Conservation (phyloP, 805 yeast genomes). For the Saccharomycopsis synnaedendra region DNA sequence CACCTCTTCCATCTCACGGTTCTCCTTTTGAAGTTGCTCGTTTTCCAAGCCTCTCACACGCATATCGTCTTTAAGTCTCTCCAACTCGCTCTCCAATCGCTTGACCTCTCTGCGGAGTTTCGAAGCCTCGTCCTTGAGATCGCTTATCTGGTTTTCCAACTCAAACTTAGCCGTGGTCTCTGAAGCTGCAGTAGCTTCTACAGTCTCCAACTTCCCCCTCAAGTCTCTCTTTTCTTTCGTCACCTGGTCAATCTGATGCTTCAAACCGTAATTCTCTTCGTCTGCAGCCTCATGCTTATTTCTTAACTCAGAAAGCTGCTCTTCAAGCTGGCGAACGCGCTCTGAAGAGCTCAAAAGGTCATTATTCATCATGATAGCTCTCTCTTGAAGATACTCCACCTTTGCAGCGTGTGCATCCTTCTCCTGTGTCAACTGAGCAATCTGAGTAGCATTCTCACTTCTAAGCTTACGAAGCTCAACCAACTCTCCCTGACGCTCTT, state of each 20-base stretch:
- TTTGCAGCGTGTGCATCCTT: slow-evolving; percentile 6
- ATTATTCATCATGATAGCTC: slow-evolving; percentile 2
- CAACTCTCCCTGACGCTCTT: slow-evolving; percentile 14
- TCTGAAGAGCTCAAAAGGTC: slow-evolving; percentile 1
- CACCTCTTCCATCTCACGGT: slow-evolving; percentile 5
- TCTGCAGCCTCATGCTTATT: slow-evolving; percentile 8
- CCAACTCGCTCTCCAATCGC: slow-evolving; percentile 19
- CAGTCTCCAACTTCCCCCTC: not conserved
- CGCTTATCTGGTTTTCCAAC: slow-evolving; percentile 4
- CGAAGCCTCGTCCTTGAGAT: slow-evolving; percentile 15
- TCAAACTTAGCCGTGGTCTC: not conserved
- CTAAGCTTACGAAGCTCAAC: slow-evolving; percentile 6
- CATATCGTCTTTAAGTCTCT: slow-evolving; percentile 17
- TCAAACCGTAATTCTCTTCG: slow-evolving; percentile 13
- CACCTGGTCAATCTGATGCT: slow-evolving; percentile 8
- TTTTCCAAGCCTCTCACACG: slow-evolving; percentile 12
- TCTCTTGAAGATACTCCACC: slow-evolving; percentile 7
- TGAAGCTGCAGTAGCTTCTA: slow-evolving; percentile 7
- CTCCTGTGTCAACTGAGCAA: slow-evolving; percentile 11
- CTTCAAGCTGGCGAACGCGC: not conserved
- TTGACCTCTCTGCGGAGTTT: slow-evolving; percentile 20
- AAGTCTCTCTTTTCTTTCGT: slow-evolving; percentile 2
- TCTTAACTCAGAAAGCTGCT: slow-evolving; percentile 1
- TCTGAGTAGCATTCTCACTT: not conserved
- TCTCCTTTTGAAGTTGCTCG: slow-evolving; percentile 15